A percentile compares a stretch with the other conserved stretches of the same genome.
These are phyloP conservation scores for Luvunga scandens DNA, from an alignment of 345 rosid species.

Conservation along the genomic window DNA sequence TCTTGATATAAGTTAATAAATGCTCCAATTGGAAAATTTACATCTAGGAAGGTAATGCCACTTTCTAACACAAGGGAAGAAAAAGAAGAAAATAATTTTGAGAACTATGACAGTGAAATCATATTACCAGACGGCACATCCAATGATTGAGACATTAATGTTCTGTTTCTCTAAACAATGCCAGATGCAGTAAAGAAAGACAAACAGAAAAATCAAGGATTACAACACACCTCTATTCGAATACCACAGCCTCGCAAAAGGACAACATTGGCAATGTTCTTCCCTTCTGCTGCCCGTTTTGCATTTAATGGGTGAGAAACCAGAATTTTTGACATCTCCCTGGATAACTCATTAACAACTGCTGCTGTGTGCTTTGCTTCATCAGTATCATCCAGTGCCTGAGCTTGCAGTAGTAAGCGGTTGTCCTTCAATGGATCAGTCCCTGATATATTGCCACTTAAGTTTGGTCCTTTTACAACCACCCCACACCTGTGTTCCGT, in stretches of 20 bases:
- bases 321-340: conserved; percentile 71
- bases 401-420: conserved; percentile 72
- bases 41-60: neutral
- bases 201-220: neutral
- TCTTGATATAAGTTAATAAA: neutral
- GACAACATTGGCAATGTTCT: conserved; percentile 80
- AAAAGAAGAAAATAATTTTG: neutral
- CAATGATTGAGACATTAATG: neutral
- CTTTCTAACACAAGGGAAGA: neutral
- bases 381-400: conserved; percentile 75
- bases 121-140: neutral
- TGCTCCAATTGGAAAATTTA: neutral
- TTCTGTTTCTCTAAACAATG: neutral
- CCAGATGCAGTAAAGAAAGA: neutral
- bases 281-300: conserved; percentile 69
- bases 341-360: conserved; percentile 81
- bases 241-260: conserved; percentile 96
- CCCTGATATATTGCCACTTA: conserved; percentile 95
- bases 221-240: conserved; percentile 71
- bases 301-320: conserved; percentile 72
- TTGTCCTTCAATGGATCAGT: conserved; percentile 94
- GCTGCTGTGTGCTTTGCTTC: conserved; percentile 85
- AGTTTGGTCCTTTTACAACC: conserved; percentile 87
- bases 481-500: conserved; percentile 98
- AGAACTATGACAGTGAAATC: neutral